Conservation (phyloP, 345 rosid genomes). For the Excoecaria cochinchinensis region DNA sequence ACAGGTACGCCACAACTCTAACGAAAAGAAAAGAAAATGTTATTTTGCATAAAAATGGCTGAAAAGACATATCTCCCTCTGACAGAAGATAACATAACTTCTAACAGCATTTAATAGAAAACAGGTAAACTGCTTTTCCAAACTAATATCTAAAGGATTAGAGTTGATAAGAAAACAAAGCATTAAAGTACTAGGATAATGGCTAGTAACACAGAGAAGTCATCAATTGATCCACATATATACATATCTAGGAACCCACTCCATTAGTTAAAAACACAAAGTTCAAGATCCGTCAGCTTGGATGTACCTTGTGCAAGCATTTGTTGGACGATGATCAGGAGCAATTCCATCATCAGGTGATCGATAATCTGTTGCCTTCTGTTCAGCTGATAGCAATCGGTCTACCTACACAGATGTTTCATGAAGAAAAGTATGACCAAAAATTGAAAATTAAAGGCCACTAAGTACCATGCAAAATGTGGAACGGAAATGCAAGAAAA, state of each 20-base stretch:
- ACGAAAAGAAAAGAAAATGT: slow-evolving; percentile 13
- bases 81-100: neutral
- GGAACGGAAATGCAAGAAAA: neutral
- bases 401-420: slow-evolving; percentile 58
- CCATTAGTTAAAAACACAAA: slow-evolving; percentile 7
- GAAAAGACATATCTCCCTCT: neutral
- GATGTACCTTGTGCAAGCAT: slow-evolving; percentile 84
- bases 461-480: neutral
- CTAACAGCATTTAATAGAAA: neutral
- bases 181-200: neutral
- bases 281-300: neutral
- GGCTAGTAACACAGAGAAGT: neutral
- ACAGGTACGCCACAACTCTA: slow-evolving; percentile 95
- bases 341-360: slow-evolving; percentile 94
- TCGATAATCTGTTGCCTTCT: slow-evolving; percentile 84
- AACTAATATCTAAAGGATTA: neutral
- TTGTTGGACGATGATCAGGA: slow-evolving; percentile 97
- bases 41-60: slow-evolving; percentile 10
- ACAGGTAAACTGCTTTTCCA: neutral
- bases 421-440: slow-evolving; percentile 6
- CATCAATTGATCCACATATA: neutral
- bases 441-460: neutral
- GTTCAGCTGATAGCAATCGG: slow-evolving; percentile 88
- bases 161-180: neutral
- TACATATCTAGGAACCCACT: neutral